Evolutionary conservation across 1,284 basidiomycete genomes (phyloP).

Genomic region (Boletus mariae): DNA sequence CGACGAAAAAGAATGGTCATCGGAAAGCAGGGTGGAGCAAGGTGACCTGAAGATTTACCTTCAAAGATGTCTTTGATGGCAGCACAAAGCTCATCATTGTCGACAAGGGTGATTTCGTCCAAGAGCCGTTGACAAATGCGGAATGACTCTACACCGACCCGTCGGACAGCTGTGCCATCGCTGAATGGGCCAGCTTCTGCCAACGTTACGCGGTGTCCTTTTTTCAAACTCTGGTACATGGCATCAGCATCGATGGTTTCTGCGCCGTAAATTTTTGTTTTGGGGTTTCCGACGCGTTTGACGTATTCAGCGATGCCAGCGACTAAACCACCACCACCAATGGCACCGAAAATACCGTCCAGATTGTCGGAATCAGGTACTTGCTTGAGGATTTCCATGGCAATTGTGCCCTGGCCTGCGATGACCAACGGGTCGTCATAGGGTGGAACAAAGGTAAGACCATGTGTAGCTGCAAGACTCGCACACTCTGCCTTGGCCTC

Average conservation of each 20-base stretch:
- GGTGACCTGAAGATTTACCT: slow-evolving; percentile 49
- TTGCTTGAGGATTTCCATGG: slow-evolving; percentile 92
- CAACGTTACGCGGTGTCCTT: slow-evolving; percentile 79
- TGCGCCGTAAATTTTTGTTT: slow-evolving; percentile 84
- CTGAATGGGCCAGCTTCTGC: slow-evolving; percentile 94
- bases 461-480: slow-evolving; percentile 73
- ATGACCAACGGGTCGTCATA: slow-evolving; percentile 98
- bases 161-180: slow-evolving; percentile 98
- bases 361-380: slow-evolving; percentile 69
- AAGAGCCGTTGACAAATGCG: slow-evolving; percentile 84
- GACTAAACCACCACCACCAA: slow-evolving; percentile 92
- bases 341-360: slow-evolving; percentile 85
- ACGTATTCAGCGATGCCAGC: slow-evolving; percentile 91
- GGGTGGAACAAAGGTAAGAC: slow-evolving; percentile 90
- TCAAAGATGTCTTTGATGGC: slow-evolving; percentile 99
- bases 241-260: slow-evolving; percentile 96
- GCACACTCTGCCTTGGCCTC: slow-evolving; percentile 95
- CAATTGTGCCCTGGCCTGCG: slow-evolving; percentile 95
- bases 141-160: slow-evolving; percentile 95
- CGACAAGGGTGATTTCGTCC: slow-evolving; percentile 84
- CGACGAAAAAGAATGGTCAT: slow-evolving; percentile 6
- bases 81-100: slow-evolving; percentile 97
- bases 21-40: slow-evolving; percentile 1
- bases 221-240: slow-evolving; percentile 77
- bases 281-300: slow-evolving; percentile 88